These are phyloP conservation scores for Yamadazyma philogaea DNA, from an alignment of 805 yeast genomes.

Conservation along the genomic window DNA sequence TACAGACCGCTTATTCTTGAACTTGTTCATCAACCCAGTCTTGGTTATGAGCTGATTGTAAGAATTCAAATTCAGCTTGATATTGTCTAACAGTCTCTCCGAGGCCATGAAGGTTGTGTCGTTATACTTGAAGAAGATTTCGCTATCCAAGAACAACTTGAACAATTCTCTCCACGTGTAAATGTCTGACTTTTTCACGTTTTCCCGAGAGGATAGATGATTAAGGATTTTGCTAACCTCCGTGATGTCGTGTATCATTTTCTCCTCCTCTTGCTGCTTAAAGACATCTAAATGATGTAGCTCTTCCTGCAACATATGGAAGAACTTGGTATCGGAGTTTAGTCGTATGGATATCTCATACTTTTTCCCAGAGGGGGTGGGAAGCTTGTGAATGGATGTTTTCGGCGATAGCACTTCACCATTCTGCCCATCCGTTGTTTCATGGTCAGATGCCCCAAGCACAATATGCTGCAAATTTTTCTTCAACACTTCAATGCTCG, in stretches of 20 bases:
- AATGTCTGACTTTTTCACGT: slow-evolving; percentile 47
- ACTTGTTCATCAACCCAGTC: slow-evolving; percentile 34
- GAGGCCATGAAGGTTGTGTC: slow-evolving; percentile 42
- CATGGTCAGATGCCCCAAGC: slow-evolving; percentile 10
- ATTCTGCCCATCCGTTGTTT: neutral
- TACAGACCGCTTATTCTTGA: slow-evolving; percentile 46
- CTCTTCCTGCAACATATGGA: slow-evolving; percentile 55
- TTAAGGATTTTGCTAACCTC: slow-evolving; percentile 39
- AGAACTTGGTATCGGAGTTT: slow-evolving; percentile 58
- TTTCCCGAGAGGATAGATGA: slow-evolving; percentile 31
- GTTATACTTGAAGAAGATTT: slow-evolving; percentile 56
- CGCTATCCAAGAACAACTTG: slow-evolving; percentile 60
- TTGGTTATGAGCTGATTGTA: slow-evolving; percentile 41
- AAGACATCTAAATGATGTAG: slow-evolving; percentile 47
- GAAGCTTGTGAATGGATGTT: slow-evolving; percentile 3
- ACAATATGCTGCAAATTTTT: slow-evolving; percentile 14
- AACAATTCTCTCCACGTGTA: slow-evolving; percentile 71
- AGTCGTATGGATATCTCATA: slow-evolving; percentile 43
- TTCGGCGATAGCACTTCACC: slow-evolving; percentile 7
- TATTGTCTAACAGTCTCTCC: slow-evolving; percentile 44
- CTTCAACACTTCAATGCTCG: slow-evolving; percentile 9
- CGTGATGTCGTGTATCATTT: slow-evolving; percentile 42
- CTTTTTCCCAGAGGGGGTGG: slow-evolving; percentile 12
- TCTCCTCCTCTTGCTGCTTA: slow-evolving; percentile 39
- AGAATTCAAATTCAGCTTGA: slow-evolving; percentile 41